Evolutionary conservation across 2,329 filamentous ascomycete genomes (phyloP).

Genomic region (Calonectria henricotiae): DNA sequence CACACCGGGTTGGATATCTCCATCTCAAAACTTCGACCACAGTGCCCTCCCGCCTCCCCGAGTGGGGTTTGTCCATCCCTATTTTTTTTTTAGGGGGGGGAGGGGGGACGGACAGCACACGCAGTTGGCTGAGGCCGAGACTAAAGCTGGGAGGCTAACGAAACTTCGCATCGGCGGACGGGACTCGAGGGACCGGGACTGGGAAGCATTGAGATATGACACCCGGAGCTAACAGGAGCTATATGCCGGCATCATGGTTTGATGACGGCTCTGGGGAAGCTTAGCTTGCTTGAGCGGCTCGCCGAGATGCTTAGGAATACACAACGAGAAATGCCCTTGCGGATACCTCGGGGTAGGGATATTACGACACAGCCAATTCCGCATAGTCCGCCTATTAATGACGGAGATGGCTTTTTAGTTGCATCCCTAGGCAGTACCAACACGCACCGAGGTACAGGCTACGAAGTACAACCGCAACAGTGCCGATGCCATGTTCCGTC

Average conservation of each 20-base stretch:
- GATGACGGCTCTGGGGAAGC: conserved; percentile 4
- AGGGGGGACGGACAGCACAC: not conserved
- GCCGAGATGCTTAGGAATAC: not conserved
- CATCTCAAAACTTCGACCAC: conserved; percentile 21
- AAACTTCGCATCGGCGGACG: conserved; percentile 21
- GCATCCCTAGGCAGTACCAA: conserved; percentile 17
- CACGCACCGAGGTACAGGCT: conserved; percentile 19
- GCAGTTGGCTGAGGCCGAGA: conserved; percentile 11
- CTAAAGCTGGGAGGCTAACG: conserved; percentile 10
- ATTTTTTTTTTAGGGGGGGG: not conserved
- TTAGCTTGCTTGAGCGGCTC: not conserved
- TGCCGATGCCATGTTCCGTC: conserved; percentile 6
- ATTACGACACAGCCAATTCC: conserved; percentile 11
- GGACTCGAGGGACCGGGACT: conserved; percentile 8
- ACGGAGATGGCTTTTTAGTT: conserved; percentile 7
- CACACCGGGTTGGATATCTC: not conserved
- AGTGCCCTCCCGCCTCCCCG: conserved; percentile 27
- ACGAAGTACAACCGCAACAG: conserved; percentile 15
- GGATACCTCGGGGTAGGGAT: conserved; percentile 4
- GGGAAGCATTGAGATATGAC: conserved; percentile 1
- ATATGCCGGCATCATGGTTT: not conserved
- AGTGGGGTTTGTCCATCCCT: conserved; percentile 8
- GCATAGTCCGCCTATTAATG: conserved; percentile 10
- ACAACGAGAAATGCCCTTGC: not conserved
- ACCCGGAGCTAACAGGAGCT: not conserved